Evolutionary conservation across 768 basidiomycete species (phyloP).

Genomic region (Podaxis carcinomalis): DNA sequence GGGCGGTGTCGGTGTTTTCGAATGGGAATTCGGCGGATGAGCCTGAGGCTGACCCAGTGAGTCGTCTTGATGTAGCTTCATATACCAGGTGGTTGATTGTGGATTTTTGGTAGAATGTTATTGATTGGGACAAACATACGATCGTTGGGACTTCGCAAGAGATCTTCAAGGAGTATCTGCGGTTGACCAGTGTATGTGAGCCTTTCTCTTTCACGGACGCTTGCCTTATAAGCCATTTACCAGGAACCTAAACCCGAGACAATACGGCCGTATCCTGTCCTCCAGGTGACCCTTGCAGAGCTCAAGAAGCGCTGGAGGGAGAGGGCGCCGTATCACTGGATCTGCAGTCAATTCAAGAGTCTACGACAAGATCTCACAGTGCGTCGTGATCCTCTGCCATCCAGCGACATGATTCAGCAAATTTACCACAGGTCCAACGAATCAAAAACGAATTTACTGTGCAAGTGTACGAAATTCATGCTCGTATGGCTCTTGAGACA

Average conservation of each 20-base stretch:
- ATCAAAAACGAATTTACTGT: conserved; percentile 99
- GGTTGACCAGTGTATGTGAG: conserved; percentile 75
- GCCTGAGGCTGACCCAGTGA: conserved; percentile 68
- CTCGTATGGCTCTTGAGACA: conserved; percentile 78
- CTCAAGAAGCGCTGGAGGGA: conserved; percentile 88
- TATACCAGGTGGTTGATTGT: neutral
- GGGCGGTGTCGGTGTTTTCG: conserved; percentile 3
- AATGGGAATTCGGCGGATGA: conserved; percentile 45
- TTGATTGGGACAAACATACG: conserved; percentile 94
- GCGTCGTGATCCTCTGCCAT: conserved; percentile 29
- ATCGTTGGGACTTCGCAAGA: conserved; percentile 90
- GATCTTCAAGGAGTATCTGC: conserved; percentile 93
- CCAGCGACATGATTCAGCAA: neutral
- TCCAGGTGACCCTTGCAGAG: conserved; percentile 80
- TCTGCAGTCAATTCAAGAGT: conserved; percentile 98
- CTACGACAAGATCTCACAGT: conserved; percentile 96
- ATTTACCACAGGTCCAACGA: conserved; percentile 75
- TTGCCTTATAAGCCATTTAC: conserved; percentile 4
- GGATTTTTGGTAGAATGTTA: conserved; percentile 66
- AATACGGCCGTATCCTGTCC: conserved; percentile 83
- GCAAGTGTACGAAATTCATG: conserved; percentile 96
- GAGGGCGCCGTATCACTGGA: conserved; percentile 76
- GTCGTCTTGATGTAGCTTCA: conserved; percentile 22
- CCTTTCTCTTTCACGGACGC: neutral
- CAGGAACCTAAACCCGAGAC: conserved; percentile 94